Evolutionary conservation across 2,329 filamentous ascomycete species (phyloP).

Genomic region (Aspergillus ochraceus): DNA sequence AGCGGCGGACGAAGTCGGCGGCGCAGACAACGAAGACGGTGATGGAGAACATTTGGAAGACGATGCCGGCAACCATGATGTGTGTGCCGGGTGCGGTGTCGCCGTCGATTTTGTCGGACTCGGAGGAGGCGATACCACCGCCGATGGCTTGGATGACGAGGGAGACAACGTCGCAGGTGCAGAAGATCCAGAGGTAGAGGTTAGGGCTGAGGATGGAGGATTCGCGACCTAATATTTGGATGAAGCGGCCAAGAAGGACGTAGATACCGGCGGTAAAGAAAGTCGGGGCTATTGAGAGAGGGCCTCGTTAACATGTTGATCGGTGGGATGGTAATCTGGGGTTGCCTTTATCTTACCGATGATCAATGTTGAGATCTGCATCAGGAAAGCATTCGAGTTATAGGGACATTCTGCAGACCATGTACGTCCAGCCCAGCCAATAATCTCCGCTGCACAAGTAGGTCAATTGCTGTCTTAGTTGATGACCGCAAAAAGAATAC

Average conservation of each 20-base stretch:
- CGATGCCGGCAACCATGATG: conserved; percentile 56
- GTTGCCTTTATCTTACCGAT: conserved; percentile 27
- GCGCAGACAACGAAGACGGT: conserved; percentile 53
- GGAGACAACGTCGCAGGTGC: conserved; percentile 55
- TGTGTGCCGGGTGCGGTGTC: conserved; percentile 50
- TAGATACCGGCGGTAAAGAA: conserved; percentile 56
- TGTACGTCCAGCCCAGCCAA: conserved; percentile 52
- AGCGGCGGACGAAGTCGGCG: conserved; percentile 47
- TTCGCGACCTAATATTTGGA: conserved; percentile 44
- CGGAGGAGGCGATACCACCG: conserved; percentile 51
- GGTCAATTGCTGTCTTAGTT: conserved; percentile 3
- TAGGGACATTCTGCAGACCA: conserved; percentile 53
- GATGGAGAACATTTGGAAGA: conserved; percentile 60
- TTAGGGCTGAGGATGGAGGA: conserved; percentile 46
- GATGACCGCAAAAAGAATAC: conserved; percentile 3
- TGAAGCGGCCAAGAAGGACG: conserved; percentile 50
- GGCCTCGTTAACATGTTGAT: background rate
- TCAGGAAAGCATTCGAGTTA: conserved; percentile 50
- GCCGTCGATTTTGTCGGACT: conserved; percentile 47
- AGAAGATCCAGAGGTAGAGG: conserved; percentile 52
- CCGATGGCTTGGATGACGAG: conserved; percentile 58
- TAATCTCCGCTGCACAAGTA: conserved; percentile 36
- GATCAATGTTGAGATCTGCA: conserved; percentile 50
- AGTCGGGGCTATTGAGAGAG: conserved; percentile 38
- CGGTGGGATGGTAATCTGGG: background rate